Conservation (phyloP, 169 alveolate genomes). For the Eimeria maxima region DNA sequence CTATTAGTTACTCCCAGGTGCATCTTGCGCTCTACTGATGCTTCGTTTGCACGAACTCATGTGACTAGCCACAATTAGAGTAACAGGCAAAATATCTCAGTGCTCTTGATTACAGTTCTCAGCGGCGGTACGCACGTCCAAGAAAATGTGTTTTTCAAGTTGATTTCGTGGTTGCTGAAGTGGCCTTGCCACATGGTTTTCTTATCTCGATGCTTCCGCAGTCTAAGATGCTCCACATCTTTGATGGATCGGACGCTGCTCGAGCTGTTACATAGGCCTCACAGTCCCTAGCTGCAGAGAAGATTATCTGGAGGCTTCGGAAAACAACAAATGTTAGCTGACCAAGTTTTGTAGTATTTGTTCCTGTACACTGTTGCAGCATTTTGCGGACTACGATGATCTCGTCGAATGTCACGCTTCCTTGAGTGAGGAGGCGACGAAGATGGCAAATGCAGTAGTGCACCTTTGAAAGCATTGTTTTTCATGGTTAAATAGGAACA, state of each 20-base stretch:
- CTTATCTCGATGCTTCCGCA: conserved; percentile 48
- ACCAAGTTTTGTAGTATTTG: conserved; percentile 78
- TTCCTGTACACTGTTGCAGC: conserved; percentile 71
- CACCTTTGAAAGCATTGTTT: conserved; percentile 18
- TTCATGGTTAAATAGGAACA: not conserved
- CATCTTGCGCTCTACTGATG: not conserved
- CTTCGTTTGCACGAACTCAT: not conserved
- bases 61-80: not conserved
- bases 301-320: not conserved
- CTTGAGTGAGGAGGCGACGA: conserved; percentile 82
- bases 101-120: not conserved
- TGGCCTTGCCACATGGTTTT: conserved; percentile 37
- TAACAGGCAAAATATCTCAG: not conserved
- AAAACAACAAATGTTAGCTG: not conserved
- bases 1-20: too few relatives aligned
- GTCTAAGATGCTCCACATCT: conserved; percentile 80
- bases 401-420: conserved; percentile 76
- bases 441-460: conserved; percentile 81
- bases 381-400: conserved; percentile 78
- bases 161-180: not conserved
- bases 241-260: conserved; percentile 82
- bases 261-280: conserved; percentile 81
- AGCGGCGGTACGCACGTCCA: not conserved
- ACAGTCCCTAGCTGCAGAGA: conserved; percentile 80
- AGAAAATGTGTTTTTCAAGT: not conserved